These are phyloP conservation scores for Yueomyces sinensis DNA, from an alignment of 805 yeast genomes.

Conservation along the genomic window DNA sequence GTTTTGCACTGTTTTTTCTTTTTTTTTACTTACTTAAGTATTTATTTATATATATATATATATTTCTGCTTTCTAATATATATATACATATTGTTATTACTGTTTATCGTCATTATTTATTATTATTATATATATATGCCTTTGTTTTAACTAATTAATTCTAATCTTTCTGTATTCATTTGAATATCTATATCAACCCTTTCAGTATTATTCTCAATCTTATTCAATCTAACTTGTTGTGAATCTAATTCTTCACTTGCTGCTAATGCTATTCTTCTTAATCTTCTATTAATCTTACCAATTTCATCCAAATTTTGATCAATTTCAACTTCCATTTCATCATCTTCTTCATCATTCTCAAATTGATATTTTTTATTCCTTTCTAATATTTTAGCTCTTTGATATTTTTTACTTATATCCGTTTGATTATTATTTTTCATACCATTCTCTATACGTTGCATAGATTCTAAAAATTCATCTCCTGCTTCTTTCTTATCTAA, in stretches of 20 bases:
- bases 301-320: slow-evolving; percentile 74
- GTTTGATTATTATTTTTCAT: slow-evolving; percentile 29
- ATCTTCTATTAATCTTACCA: slow-evolving; percentile 47
- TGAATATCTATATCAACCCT: slow-evolving; percentile 71
- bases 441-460: slow-evolving; percentile 52
- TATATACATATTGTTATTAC: too few species aligned
- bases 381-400: slow-evolving; percentile 24
- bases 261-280: slow-evolving; percentile 57
- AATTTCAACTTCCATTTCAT: slow-evolving; percentile 77
- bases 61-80: too few species aligned
- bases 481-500: slow-evolving; percentile 46
- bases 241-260: slow-evolving; percentile 65
- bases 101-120: too few species aligned
- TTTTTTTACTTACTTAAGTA: too few species aligned
- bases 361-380: slow-evolving; percentile 62
- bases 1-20: too few species aligned
- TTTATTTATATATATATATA: too few species aligned
- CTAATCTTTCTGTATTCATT: slow-evolving; percentile 59
- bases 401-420: slow-evolving; percentile 20
- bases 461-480: slow-evolving; percentile 44
- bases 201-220: slow-evolving; percentile 74
- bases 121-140: too few species aligned
- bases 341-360: slow-evolving; percentile 86
- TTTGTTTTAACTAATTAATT: too few species aligned
- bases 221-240: slow-evolving; percentile 60